phyloP scores from a whole-genome alignment of 305 asterid species.

The Ruellia speciosa region DNA sequence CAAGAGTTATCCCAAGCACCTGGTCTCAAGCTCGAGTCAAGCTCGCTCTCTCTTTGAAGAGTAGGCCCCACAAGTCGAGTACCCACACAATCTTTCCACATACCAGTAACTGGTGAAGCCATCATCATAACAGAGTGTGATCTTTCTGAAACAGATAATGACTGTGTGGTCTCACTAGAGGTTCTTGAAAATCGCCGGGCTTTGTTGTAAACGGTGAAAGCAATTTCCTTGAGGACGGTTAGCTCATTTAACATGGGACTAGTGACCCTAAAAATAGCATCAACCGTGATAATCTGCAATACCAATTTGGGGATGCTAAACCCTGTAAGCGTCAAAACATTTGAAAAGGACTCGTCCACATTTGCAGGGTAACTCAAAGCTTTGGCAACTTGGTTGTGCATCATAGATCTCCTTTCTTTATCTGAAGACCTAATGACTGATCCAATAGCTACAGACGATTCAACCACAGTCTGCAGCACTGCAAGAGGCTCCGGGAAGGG shows the following conservation, averaged over 20 bases:
- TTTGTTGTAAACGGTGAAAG: conserved; percentile 94
- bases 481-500: conserved; percentile 99
- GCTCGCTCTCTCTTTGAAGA: conserved; percentile 82
- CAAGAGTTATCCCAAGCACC: conserved; percentile 93
- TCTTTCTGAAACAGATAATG: conserved; percentile 52
- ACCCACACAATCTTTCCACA: conserved; percentile 94
- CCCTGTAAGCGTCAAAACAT: conserved; percentile 82
- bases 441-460: conserved; percentile 87
- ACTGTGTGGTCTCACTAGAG: conserved; percentile 52
- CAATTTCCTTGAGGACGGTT: conserved; percentile 77
- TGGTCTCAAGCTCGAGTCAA: conserved; percentile 80
- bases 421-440: conserved; percentile 80
- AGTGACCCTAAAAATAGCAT: conserved; percentile 89
- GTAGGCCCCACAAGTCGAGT: conserved; percentile 62
- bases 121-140: conserved; percentile 66
- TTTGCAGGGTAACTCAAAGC: conserved; percentile 85
- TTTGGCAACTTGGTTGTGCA: conserved; percentile 96
- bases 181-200: conserved; percentile 74
- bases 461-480: conserved; percentile 84
- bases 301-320: conserved; percentile 89
- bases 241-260: conserved; percentile 83
- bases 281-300: conserved; percentile 91
- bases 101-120: conserved; percentile 65
- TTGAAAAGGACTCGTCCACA: conserved; percentile 86
- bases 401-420: conserved; percentile 77